These are phyloP conservation scores for Cryptococcus amylolentus DNA, from an alignment of 1,284 basidiomycete genomes.

Conservation along the genomic window DNA sequence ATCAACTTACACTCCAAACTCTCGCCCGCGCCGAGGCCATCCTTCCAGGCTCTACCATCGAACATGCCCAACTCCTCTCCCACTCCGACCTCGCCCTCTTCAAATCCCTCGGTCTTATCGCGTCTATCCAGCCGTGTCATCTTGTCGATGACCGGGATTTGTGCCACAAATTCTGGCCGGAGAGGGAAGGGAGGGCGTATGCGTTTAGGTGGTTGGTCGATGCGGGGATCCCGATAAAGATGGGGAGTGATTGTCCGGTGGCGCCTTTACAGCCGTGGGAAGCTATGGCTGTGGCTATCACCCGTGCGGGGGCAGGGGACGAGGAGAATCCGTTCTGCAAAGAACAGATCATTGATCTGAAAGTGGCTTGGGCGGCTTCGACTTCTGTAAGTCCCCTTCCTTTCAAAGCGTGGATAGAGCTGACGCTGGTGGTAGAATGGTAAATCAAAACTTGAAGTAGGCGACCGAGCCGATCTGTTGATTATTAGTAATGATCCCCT, in stretches of 20 bases:
- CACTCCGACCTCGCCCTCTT: slow-evolving; percentile 33
- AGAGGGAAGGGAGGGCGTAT: slow-evolving; percentile 35
- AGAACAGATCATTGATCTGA: slow-evolving; percentile 24
- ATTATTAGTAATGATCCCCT: slow-evolving; percentile 30
- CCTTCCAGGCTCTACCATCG: slow-evolving; percentile 33
- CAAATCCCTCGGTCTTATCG: slow-evolving; percentile 28
- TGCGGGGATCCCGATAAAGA: slow-evolving; percentile 29
- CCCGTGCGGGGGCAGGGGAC: slow-evolving; percentile 8
- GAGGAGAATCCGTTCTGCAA: slow-evolving; percentile 14
- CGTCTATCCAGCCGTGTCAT: slow-evolving; percentile 43
- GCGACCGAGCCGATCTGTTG: slow-evolving; percentile 34
- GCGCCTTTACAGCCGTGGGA: slow-evolving; percentile 42
- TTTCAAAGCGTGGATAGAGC: neutral
- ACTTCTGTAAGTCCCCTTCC: slow-evolving; percentile 14
- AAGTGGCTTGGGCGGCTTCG: slow-evolving; percentile 21
- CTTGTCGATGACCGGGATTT: slow-evolving; percentile 42
- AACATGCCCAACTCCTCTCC: slow-evolving; percentile 42
- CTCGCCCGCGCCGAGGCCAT: slow-evolving; percentile 20
- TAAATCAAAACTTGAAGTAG: slow-evolving; percentile 17
- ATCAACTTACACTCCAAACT: slow-evolving; percentile 24
- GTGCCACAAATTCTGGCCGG: slow-evolving; percentile 36
- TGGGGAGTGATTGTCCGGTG: slow-evolving; percentile 42
- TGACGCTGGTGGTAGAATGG: slow-evolving; percentile 8
- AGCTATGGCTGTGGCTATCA: slow-evolving; percentile 35
- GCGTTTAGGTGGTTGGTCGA: slow-evolving; percentile 32